A percentile compares a stretch with the other conserved stretches of the same genome.
These are phyloP conservation scores for Curvularia sp. DNA, from an alignment of 2,329 filamentous ascomycete genomes.

Conservation along the genomic window DNA sequence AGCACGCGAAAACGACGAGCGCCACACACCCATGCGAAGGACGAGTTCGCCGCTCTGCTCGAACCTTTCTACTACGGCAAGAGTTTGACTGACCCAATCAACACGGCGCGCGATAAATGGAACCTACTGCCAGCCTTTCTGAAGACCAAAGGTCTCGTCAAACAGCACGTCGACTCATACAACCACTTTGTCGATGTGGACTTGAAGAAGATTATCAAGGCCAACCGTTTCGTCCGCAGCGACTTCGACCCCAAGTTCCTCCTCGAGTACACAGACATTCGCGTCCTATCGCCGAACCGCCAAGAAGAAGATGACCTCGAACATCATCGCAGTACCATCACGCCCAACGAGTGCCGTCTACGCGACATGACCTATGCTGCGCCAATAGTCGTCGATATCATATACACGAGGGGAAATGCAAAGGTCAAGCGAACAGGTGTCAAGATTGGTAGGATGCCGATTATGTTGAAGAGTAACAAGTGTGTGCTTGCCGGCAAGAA, in stretches of 20 bases:
- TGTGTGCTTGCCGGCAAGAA: slow-evolving; percentile 85
- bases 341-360: slow-evolving; percentile 93
- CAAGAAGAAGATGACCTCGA: slow-evolving; percentile 73
- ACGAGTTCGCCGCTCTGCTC: slow-evolving; percentile 68
- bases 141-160: slow-evolving; percentile 95
- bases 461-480: slow-evolving; percentile 96
- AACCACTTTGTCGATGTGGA: slow-evolving; percentile 98
- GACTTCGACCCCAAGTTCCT: slow-evolving; percentile 93
- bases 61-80: slow-evolving; percentile 75
- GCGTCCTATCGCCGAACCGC: slow-evolving; percentile 81
- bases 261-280: slow-evolving; percentile 89
- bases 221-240: slow-evolving; percentile 86
- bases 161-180: slow-evolving; percentile 98
- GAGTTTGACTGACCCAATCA: slow-evolving; percentile 71
- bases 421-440: slow-evolving; percentile 75
- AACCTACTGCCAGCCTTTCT: slow-evolving; percentile 96
- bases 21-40: slow-evolving; percentile 45
- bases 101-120: slow-evolving; percentile 87
- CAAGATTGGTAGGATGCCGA: slow-evolving; percentile 86
- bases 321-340: slow-evolving; percentile 64
- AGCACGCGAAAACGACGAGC: slow-evolving; percentile 39
- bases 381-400: slow-evolving; percentile 90
- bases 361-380: slow-evolving; percentile 98
- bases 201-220: slow-evolving; percentile 93
- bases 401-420: slow-evolving; percentile 83